phyloP scores from a whole-genome alignment of 2,329 filamentous ascomycete genomes.

The Penicillium sp. region DNA sequence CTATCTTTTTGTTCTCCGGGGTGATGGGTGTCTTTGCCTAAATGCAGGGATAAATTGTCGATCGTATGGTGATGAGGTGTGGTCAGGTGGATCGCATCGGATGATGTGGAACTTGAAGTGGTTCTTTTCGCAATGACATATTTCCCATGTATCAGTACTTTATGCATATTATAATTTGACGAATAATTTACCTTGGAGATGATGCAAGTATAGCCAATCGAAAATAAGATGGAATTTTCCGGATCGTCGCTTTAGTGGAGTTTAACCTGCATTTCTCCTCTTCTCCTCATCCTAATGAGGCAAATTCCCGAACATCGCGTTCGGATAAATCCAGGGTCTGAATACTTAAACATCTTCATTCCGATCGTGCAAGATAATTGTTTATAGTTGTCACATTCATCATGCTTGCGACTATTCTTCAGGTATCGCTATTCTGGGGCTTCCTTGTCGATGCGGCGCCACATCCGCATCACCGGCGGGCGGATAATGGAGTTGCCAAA shows the following conservation, averaged over 20 bases:
- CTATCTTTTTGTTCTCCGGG: constrained; percentile 31
- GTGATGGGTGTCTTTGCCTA: constrained; percentile 32
- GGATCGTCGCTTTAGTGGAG: constrained; percentile 1
- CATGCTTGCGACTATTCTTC: not conserved
- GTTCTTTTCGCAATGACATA: not conserved
- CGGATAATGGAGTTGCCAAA: constrained; percentile 25
- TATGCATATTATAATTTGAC: not conserved
- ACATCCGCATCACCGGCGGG: not conserved
- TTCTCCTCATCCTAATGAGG: not conserved
- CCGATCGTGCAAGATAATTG: not conserved
- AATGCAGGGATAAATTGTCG: not conserved
- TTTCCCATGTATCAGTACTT: not conserved
- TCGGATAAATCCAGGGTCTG: not conserved
- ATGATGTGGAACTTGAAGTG: not conserved
- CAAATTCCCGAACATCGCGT: not conserved
- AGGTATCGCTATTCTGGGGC: not conserved
- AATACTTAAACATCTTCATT: not conserved
- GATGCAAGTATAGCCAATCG: not conserved
- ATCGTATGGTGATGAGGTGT: not conserved
- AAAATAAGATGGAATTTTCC: not conserved
- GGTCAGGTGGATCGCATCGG: not conserved
- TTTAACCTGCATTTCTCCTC: not conserved
- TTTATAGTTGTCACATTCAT: not conserved
- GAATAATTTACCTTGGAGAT: not conserved
- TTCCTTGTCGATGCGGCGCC: not conserved